A percentile compares a stretch with the other conserved stretches of the same genome.
These are phyloP conservation scores for Gleditsia sinensis DNA, from an alignment of 306 rosid genomes.

Conservation along the genomic window DNA sequence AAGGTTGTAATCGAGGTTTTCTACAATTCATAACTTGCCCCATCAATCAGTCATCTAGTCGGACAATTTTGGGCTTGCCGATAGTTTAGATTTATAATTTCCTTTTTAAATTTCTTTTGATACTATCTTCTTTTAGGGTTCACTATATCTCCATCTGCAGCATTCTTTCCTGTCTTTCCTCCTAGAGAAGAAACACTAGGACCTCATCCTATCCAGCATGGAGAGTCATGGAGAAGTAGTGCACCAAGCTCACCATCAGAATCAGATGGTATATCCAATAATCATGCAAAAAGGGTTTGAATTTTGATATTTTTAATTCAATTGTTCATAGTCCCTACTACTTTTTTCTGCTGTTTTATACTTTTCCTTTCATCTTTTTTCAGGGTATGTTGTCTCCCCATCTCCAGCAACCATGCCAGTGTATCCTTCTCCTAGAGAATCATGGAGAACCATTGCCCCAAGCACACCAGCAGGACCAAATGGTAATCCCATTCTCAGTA, in stretches of 20 bases:
- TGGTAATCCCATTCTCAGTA: constrained; percentile 48
- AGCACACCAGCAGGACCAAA: constrained; percentile 47
- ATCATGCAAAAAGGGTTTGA: constrained; percentile 9
- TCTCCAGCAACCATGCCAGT: constrained; percentile 49
- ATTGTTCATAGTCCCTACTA: neutral
- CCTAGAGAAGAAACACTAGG: constrained; percentile 54
- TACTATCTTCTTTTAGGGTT: constrained; percentile 50
- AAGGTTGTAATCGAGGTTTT: neutral
- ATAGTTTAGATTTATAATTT: neutral
- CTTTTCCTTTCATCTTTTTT: constrained; percentile 24
- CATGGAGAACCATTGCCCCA: constrained; percentile 48
- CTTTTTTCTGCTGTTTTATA: neutral
- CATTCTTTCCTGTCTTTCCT: constrained; percentile 45
- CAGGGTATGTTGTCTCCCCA: constrained; percentile 57
- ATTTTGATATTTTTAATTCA: neutral
- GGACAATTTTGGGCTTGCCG: constrained; percentile 18
- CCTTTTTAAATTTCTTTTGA: too few species aligned
- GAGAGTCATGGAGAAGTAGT: constrained; percentile 46
- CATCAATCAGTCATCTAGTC: constrained; percentile 9
- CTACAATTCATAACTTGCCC: neutral
- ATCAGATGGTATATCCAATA: constrained; percentile 33
- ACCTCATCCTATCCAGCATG: constrained; percentile 50
- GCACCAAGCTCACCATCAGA: constrained; percentile 50
- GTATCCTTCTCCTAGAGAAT: constrained; percentile 46
- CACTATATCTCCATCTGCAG: constrained; percentile 59